Base-by-base conservation (phyloP, 108 stramenopile genomes). In the Cyclostephanos tholiformis region DNA sequence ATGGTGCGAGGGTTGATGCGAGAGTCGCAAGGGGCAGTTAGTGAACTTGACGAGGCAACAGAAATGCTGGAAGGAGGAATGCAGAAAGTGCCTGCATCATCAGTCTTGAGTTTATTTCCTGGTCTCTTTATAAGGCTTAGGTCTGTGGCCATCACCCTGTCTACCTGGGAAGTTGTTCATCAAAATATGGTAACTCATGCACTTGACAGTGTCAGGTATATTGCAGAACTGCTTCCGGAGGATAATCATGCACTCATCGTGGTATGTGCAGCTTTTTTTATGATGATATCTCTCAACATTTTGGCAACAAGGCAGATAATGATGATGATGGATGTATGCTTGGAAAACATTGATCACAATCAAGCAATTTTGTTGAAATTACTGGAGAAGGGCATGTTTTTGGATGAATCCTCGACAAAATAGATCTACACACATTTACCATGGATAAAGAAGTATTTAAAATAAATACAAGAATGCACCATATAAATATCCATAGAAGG, bases 1-100 rank as follows among this genome's bases (percentile, higher is more conserved):
- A 77, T 82, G 81, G 59, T 78, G 20, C 25, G 19, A 46, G 1
- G n/a, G 14, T 55, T 67, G 25, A 64, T 56, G 22, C 19, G 66
- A 43, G 76, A 56, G n/a, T 67, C 72, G 20, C 70, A 77, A 61
- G 71, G 72, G 50, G 68, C 66, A 23, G 53, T 50, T 2, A 56
- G 26, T 20, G 19, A 57, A 57, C 46, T 73, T 6, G 76, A 82
- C 59, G 48, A 70, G 22, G 80, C 59, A 49, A 26, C 63, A 30
- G 49, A 20, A 26, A 27, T 69, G 12, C 51, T 63, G 2, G 60
- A 61, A 29, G 51, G 30, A 16, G 65, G 57, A 29, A 63, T 44
- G 38, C 63, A 58, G n/a, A 38, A 73, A 38, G 49, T 69, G 22
- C 62, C 60, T 5, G 16, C 68, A 12, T 44, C 71, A 52, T 51